Evolutionary conservation across 1,139 yeast genomes (phyloP).

Genomic region (Casaregolazyma suthepensis): DNA sequence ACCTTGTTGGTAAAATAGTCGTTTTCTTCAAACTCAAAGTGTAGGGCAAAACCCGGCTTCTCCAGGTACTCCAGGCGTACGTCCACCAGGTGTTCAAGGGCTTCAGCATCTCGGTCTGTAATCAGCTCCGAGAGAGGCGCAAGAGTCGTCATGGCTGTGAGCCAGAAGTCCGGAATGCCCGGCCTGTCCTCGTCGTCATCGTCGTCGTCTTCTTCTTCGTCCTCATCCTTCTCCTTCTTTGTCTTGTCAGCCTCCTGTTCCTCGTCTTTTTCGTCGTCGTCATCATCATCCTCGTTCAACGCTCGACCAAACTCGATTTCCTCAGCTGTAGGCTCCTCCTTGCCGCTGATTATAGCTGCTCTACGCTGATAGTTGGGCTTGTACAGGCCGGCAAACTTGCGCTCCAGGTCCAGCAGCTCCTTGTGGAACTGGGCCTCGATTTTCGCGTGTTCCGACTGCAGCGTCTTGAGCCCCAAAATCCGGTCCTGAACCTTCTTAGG

Average conservation of each 20-base stretch:
- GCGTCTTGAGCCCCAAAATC: constrained; percentile 75
- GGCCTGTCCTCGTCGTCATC: constrained; percentile 39
- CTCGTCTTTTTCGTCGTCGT: constrained; percentile 42
- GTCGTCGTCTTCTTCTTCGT: constrained; percentile 43
- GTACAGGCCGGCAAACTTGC: constrained; percentile 66
- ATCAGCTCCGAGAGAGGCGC: constrained; percentile 78
- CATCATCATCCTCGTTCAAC: constrained; percentile 46
- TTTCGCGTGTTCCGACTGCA: constrained; percentile 74
- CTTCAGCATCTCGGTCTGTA: constrained; percentile 86
- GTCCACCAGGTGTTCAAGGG: constrained; percentile 61
- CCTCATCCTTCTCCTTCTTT: constrained; percentile 37
- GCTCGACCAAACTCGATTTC: constrained; percentile 75
- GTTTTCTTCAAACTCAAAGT: constrained; percentile 74
- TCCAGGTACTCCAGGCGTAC: constrained; percentile 76
- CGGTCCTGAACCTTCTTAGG: constrained; percentile 73
- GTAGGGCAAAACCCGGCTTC: constrained; percentile 81
- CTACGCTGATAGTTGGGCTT: constrained; percentile 75
- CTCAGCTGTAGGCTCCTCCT: constrained; percentile 66
- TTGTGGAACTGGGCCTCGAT: constrained; percentile 88
- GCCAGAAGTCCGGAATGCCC: constrained; percentile 96
- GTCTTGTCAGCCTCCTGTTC: constrained; percentile 33
- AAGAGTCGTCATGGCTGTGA: constrained; percentile 87
- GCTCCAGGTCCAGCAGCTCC: constrained; percentile 82
- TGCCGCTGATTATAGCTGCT: constrained; percentile 65
- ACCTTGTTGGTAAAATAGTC: constrained; percentile 68